These are phyloP conservation scores for Parmales sp. DNA, from an alignment of 108 stramenopile genomes.

Conservation along the genomic window DNA sequence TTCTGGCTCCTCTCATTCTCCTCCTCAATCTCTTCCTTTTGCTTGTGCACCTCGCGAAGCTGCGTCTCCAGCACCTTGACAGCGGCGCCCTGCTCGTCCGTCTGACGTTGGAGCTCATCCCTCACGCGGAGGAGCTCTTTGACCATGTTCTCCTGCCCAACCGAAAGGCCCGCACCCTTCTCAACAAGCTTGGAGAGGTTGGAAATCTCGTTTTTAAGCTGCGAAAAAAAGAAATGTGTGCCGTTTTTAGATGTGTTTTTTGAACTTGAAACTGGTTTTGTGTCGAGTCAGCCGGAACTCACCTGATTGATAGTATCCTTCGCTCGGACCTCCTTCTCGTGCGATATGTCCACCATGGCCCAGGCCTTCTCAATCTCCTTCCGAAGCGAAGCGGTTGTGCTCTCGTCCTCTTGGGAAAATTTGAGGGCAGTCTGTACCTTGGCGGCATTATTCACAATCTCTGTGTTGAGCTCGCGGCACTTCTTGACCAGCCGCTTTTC, in stretches of 20 bases:
- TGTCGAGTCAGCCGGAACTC: too few species aligned
- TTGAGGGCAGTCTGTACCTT: conserved; percentile 56
- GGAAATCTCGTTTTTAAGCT: conserved; percentile 38
- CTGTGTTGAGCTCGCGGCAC: conserved; percentile 48
- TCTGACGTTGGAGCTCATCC: conserved; percentile 31
- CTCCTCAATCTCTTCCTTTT: neutral
- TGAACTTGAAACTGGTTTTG: too few species aligned
- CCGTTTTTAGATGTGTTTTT: too few species aligned
- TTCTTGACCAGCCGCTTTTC: conserved; percentile 57
- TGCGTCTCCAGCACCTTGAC: conserved; percentile 24
- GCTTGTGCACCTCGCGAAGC: conserved; percentile 26
- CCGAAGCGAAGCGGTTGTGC: conserved; percentile 38
- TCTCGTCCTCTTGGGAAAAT: conserved; percentile 53
- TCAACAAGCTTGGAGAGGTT: conserved; percentile 53
- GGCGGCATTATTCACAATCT: conserved; percentile 53
- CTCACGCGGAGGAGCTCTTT: conserved; percentile 33
- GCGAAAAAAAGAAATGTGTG: too few species aligned
- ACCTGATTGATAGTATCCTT: conserved; percentile 48
- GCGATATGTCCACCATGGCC: conserved; percentile 55
- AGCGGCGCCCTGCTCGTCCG: conserved; percentile 18
- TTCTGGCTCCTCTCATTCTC: neutral
- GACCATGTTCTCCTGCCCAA: conserved; percentile 53
- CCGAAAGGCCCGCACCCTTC: conserved; percentile 49
- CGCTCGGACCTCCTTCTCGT: conserved; percentile 50
- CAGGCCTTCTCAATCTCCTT: conserved; percentile 60